These are phyloP conservation scores for Apostasia ramifera DNA, from an alignment of 106 monocot species.

Conservation along the genomic window DNA sequence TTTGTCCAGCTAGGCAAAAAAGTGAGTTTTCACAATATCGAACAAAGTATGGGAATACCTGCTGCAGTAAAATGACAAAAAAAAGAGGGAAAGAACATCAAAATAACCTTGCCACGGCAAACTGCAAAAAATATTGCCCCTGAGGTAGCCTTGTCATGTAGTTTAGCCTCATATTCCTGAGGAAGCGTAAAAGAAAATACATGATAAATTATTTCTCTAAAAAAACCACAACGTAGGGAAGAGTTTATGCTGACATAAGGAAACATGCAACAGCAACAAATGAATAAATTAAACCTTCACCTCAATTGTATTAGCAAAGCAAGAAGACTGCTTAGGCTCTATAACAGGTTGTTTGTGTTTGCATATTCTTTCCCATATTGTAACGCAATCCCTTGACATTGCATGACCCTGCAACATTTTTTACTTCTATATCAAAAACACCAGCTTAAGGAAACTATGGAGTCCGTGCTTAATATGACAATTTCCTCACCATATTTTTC, in stretches of 20 bases:
- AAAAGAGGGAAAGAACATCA: constrained; percentile 1
- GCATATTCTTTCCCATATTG: constrained; percentile 98
- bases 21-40: too few relatives aligned
- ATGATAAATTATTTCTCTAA: not conserved
- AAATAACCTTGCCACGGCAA: constrained; percentile 91
- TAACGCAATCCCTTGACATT: constrained; percentile 48
- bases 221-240: not conserved
- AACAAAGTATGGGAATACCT: not conserved
- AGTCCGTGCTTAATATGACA: not conserved
- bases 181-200: constrained; percentile 5
- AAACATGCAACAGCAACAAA: not conserved
- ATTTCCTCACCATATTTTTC: constrained; percentile 73
- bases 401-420: constrained; percentile 54
- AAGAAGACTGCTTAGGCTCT: constrained; percentile 86
- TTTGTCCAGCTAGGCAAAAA: too few relatives aligned
- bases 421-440: not conserved
- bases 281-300: constrained; percentile 14
- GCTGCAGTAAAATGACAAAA: constrained; percentile 5
- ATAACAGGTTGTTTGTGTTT: constrained; percentile 92
- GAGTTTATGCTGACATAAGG: not conserved
- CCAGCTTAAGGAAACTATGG: not conserved
- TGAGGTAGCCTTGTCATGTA: constrained; percentile 53
- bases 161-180: constrained; percentile 83
- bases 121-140: constrained; percentile 98
- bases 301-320: constrained; percentile 80